These are phyloP conservation scores for Penicillium crystallinum DNA, from an alignment of 495 filamentous ascomycete species.

Conservation along the genomic window DNA sequence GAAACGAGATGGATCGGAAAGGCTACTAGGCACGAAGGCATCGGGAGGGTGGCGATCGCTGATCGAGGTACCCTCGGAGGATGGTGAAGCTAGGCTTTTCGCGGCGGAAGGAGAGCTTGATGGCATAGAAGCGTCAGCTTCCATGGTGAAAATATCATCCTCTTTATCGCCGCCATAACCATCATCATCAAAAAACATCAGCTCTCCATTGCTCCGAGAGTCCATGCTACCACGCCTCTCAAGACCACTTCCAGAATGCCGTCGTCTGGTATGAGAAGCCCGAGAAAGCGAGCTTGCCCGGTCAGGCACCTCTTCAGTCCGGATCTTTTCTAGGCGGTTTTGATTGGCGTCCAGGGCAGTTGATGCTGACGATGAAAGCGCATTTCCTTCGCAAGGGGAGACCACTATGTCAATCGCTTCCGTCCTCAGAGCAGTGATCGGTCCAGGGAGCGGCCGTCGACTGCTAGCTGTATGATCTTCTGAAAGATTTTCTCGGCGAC, in stretches of 20 bases:
- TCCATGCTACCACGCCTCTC: conserved; percentile 62
- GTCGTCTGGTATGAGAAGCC: conserved; percentile 40
- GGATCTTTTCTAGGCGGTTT: conserved; percentile 30
- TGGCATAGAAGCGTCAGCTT: conserved; percentile 43
- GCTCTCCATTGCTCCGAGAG: conserved; percentile 53
- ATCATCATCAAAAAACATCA: conserved; percentile 82
- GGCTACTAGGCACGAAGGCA: neutral
- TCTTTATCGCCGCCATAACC: conserved; percentile 77
- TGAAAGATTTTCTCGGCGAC: conserved; percentile 27
- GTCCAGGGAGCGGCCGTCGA: conserved; percentile 13
- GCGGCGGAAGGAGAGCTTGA: neutral
- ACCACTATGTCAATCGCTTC: conserved; percentile 30
- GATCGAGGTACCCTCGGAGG: neutral
- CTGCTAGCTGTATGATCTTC: conserved; percentile 28
- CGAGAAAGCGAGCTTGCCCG: conserved; percentile 33
- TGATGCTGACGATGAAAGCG: conserved; percentile 41
- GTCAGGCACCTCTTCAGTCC: conserved; percentile 25
- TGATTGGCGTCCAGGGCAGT: conserved; percentile 36
- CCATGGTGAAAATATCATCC: conserved; percentile 71
- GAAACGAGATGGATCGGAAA: neutral
- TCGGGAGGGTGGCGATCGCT: neutral
- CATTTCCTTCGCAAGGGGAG: conserved; percentile 19
- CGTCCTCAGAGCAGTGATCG: conserved; percentile 15
- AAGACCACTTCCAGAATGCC: conserved; percentile 77
- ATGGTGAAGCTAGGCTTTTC: conserved; percentile 4